phyloP scores from a whole-genome alignment of 2,329 filamentous ascomycete species.

The Gnomoniopsis sp. region DNA sequence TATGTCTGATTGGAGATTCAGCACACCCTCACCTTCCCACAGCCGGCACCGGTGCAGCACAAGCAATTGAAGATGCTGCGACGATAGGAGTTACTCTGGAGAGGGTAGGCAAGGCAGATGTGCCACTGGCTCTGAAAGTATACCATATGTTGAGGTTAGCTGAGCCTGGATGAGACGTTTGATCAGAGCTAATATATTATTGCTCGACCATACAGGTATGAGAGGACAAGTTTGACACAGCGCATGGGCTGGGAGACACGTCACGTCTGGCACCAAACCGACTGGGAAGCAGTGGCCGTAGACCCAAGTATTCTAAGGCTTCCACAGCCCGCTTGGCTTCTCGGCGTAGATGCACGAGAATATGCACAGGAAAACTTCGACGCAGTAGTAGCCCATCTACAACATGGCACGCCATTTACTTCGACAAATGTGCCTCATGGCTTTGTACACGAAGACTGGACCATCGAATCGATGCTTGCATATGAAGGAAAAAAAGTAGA shows the following conservation, averaged over 20 bases:
- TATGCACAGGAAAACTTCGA: neutral
- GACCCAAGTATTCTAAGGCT: neutral
- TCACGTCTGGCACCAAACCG: conserved; percentile 1
- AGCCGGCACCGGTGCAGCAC: neutral
- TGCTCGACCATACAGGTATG: neutral
- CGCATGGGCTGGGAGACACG: conserved; percentile 3
- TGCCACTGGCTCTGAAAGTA: neutral
- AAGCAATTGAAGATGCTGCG: conserved; percentile 1
- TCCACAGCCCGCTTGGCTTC: neutral
- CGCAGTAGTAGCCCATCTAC: neutral
- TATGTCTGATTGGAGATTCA: neutral
- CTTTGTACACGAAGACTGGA: conserved; percentile 2
- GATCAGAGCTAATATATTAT: neutral
- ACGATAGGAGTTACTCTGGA: neutral
- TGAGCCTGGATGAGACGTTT: no score
- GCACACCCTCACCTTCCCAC: conserved; percentile 2
- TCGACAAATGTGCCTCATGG: neutral
- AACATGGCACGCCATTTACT: neutral
- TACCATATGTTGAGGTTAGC: neutral
- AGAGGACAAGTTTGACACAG: neutral
- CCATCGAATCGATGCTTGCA: conserved; percentile 1
- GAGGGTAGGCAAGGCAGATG: neutral
- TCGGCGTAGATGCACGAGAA: neutral
- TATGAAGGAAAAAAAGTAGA: neutral
- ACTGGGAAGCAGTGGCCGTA: neutral